Conservation (phyloP, 345 rosid genomes). For the Cardamine occulta region DNA sequence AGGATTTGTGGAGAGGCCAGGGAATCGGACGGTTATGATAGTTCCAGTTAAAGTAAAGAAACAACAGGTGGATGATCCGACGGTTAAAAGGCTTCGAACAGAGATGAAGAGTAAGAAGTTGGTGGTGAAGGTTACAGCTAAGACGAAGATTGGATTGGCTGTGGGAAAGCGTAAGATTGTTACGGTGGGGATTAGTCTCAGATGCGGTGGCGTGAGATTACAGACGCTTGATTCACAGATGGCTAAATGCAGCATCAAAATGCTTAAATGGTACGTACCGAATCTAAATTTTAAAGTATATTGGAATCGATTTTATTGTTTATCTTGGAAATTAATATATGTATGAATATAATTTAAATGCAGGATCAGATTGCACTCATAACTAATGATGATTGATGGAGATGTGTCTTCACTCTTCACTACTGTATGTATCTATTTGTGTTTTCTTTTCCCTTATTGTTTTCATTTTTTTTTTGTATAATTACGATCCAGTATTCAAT, state of each 20-base stretch:
- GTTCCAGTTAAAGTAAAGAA: constrained; percentile 49
- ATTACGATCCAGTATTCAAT: constrained; percentile 4
- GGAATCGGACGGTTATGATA: constrained; percentile 60
- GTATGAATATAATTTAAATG: neutral
- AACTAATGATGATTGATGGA: constrained; percentile 22
- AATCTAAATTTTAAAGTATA: neutral
- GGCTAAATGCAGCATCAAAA: constrained; percentile 63
- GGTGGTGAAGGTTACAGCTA: constrained; percentile 55
- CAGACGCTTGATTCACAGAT: constrained; percentile 51
- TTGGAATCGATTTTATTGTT: neutral
- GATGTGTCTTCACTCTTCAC: neutral
- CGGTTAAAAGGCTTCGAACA: constrained; percentile 46
- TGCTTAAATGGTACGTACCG: constrained; percentile 62
- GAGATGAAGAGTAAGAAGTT: constrained; percentile 49
- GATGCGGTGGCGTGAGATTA: constrained; percentile 56
- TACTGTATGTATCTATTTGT: neutral
- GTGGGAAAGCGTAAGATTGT: constrained; percentile 52
- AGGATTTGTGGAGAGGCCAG: constrained; percentile 51
- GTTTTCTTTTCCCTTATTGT: neutral
- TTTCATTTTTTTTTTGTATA: neutral
- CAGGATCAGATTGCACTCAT: constrained; percentile 40
- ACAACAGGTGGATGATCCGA: constrained; percentile 50
- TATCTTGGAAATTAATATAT: neutral
- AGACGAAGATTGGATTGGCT: constrained; percentile 59
- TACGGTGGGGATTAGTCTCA: constrained; percentile 50